Evolutionary conservation across 2,329 filamentous ascomycete genomes (phyloP).

Genomic region (Pyricularia sp.): DNA sequence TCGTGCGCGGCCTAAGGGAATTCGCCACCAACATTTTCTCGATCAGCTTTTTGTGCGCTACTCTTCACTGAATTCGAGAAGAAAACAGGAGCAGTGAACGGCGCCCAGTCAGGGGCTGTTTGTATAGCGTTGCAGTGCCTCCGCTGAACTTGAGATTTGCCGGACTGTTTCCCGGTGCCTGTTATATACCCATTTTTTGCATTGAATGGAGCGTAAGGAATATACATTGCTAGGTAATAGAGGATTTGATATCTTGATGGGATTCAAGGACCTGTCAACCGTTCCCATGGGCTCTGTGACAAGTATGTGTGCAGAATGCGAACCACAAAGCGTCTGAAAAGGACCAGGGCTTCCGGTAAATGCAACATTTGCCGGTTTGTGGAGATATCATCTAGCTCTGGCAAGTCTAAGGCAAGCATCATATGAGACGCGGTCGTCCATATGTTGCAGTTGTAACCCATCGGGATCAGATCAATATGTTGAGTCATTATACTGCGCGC

Average conservation of each 20-base stretch:
- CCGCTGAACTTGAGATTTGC: not conserved
- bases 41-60: slow-evolving; percentile 79
- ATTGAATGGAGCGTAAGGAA: not conserved
- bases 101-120: not conserved
- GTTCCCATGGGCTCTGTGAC: not conserved
- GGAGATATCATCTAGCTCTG: not conserved
- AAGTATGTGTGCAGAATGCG: not conserved
- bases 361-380: not conserved
- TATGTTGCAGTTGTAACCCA: not conserved
- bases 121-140: not conserved
- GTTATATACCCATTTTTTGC: not conserved
- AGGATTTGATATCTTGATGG: not conserved
- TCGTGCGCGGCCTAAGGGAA: slow-evolving; percentile 64
- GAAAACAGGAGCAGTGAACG: not conserved
- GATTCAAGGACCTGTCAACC: not conserved
- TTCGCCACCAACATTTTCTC: slow-evolving; percentile 82
- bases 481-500: not conserved
- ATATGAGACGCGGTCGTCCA: not conserved
- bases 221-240: not conserved
- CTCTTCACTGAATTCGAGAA: slow-evolving; percentile 5
- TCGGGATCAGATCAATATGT: not conserved
- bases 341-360: not conserved
- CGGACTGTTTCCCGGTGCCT: not conserved
- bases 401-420: not conserved
- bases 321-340: not conserved